Conservation (phyloP, 306 rosid genomes). For the Cicer cuneatum region DNA sequence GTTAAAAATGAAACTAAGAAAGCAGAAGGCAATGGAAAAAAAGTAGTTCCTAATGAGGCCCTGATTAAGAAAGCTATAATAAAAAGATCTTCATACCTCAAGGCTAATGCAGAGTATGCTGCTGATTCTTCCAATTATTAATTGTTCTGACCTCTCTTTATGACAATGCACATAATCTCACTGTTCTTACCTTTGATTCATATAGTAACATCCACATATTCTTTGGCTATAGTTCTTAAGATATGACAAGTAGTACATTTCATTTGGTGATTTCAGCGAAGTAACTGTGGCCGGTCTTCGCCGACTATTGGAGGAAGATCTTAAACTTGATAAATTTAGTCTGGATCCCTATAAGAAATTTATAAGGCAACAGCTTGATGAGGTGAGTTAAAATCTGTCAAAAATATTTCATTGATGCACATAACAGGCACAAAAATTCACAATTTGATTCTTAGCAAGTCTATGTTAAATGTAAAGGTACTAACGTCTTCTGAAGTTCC, state of each 20-base stretch:
- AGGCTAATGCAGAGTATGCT: conserved; percentile 87
- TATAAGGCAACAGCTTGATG: conserved; percentile 74
- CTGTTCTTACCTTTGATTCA: conserved; percentile 16
- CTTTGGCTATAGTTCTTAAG: conserved; percentile 28
- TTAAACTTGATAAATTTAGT: conserved; percentile 63
- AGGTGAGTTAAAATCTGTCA: conserved; percentile 54
- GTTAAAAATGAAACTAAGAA: conserved; percentile 53
- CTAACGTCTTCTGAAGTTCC: conserved; percentile 57
- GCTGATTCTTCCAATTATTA: conserved; percentile 39
- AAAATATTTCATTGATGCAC: conserved; percentile 18
- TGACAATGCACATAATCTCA: conserved; percentile 18
- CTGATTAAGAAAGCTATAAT: conserved; percentile 72
- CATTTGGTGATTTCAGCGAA: conserved; percentile 57
- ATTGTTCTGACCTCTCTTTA: background rate
- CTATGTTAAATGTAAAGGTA: conserved; percentile 54
- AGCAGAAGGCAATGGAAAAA: conserved; percentile 53
- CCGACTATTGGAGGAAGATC: conserved; percentile 88
- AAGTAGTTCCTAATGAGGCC: conserved; percentile 63
- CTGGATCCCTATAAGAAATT: conserved; percentile 81
- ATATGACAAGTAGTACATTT: conserved; percentile 35
- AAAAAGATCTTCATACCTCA: conserved; percentile 73
- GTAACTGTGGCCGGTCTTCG: conserved; percentile 86
- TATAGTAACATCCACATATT: background rate
- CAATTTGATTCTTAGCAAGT: conserved; percentile 20
- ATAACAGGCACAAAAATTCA: conserved; percentile 27